phyloP scores from a whole-genome alignment of 495 filamentous ascomycete species.

The Aspergillus cristatus region DNA sequence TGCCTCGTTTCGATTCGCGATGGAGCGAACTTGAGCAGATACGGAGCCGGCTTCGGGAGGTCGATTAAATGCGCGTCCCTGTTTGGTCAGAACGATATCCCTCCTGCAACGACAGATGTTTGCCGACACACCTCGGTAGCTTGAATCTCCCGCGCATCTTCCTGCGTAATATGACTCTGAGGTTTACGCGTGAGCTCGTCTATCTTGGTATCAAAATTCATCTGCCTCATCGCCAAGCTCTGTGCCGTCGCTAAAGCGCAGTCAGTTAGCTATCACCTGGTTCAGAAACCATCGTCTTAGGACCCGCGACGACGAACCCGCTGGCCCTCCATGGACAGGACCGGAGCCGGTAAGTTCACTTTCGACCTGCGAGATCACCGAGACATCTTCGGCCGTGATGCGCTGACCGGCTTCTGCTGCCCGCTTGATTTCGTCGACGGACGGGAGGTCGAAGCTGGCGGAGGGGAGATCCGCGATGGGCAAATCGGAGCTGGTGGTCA shows the following conservation, averaged over 20 bases:
- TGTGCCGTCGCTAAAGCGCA: slow-evolving; percentile 12
- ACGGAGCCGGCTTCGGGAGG: slow-evolving; percentile 22
- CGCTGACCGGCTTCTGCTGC: slow-evolving; percentile 25
- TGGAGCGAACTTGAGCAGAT: slow-evolving; percentile 23
- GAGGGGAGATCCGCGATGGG: too few species aligned
- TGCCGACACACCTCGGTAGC: slow-evolving; percentile 11
- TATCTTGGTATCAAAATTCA: slow-evolving; percentile 30
- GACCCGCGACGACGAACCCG: slow-evolving; percentile 21
- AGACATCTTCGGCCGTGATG: slow-evolving; percentile 26
- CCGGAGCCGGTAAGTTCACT: slow-evolving; percentile 33
- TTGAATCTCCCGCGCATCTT: slow-evolving; percentile 25
- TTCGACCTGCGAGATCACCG: slow-evolving; percentile 27
- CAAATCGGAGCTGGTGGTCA: too few species aligned
- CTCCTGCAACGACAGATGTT: background rate
- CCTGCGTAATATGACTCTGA: slow-evolving; percentile 21
- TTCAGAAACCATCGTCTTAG: slow-evolving; percentile 1
- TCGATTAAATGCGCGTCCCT: slow-evolving; percentile 30
- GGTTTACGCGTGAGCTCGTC: slow-evolving; percentile 25
- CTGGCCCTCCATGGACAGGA: slow-evolving; percentile 49
- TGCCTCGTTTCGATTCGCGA: slow-evolving; percentile 29
- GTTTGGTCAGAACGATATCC: background rate
- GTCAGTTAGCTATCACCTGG: slow-evolving; percentile 1
- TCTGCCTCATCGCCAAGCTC: slow-evolving; percentile 22
- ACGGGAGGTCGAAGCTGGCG: slow-evolving; percentile 12
- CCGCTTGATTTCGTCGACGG: slow-evolving; percentile 25